Evolutionary conservation across 306 rosid species (phyloP).

Genomic region (Hippophae gyantsensis): DNA sequence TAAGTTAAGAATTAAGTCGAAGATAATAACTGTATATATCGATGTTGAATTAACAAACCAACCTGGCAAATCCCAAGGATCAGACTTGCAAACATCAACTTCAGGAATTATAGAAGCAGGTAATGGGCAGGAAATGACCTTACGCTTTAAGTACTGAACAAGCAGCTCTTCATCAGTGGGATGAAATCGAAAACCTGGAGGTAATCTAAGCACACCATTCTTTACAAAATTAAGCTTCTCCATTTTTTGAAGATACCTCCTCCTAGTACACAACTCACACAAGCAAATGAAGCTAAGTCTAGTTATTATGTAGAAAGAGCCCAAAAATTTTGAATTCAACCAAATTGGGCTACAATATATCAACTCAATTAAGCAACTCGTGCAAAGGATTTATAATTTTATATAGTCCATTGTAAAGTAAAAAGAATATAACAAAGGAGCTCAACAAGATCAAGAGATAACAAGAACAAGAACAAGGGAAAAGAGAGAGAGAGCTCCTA

Average conservation of each 20-base stretch:
- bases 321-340: not conserved
- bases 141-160: slow-evolving; percentile 67
- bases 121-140: slow-evolving; percentile 63
- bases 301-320: not conserved
- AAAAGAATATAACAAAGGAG: slow-evolving; percentile 6
- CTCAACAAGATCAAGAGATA: slow-evolving; percentile 17
- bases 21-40: not conserved
- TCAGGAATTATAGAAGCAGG: slow-evolving; percentile 94
- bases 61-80: slow-evolving; percentile 99
- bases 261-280: not conserved
- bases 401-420: not conserved
- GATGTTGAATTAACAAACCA: not conserved
- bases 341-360: not conserved
- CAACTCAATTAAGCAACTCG: not conserved
- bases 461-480: not conserved
- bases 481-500: not conserved
- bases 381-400: slow-evolving; percentile 18
- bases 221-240: slow-evolving; percentile 55
- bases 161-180: slow-evolving; percentile 93
- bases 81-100: slow-evolving; percentile 72
- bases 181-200: slow-evolving; percentile 94
- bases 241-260: slow-evolving; percentile 5
- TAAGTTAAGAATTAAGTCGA: not conserved
- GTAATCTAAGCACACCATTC: slow-evolving; percentile 74
- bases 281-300: not conserved